Percentiles rank a stretch among this genome's conserved stretches.
Conservation (phyloP, 306 rosid genomes). For the Casuarina cunninghamiana region DNA sequence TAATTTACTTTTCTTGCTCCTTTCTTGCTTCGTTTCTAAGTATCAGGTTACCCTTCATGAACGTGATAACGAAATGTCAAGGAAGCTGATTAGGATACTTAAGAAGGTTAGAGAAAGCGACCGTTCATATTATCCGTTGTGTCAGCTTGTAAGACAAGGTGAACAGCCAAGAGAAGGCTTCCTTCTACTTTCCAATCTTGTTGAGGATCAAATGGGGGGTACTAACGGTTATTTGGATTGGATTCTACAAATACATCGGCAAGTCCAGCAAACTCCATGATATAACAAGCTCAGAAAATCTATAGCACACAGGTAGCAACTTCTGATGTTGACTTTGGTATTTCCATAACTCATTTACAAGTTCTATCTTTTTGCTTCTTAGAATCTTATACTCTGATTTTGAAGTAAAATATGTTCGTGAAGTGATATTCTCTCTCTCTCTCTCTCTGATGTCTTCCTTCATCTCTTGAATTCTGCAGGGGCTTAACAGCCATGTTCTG, state of each 20-base stretch:
- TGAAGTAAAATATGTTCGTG: background rate
- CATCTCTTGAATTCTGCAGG: conserved; percentile 24
- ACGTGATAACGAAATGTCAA: conserved; percentile 79
- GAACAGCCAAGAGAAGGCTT: conserved; percentile 95
- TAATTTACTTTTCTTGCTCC: conserved; percentile 12
- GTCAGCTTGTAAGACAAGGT: conserved; percentile 95
- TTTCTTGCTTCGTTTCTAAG: conserved; percentile 26
- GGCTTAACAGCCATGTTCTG: conserved; percentile 31
- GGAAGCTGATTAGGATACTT: conserved; percentile 63
- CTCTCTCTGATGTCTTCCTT: conserved; percentile 25
- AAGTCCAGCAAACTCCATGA: conserved; percentile 81
- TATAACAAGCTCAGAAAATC: conserved; percentile 12
- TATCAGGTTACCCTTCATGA: conserved; percentile 60
- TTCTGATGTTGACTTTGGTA: background rate
- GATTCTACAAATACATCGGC: conserved; percentile 83
- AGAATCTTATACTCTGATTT: background rate
- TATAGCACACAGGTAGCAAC: background rate
- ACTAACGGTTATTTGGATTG: conserved; percentile 82
- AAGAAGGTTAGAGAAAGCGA: conserved; percentile 67
- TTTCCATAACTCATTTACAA: background rate
- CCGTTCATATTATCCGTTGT: conserved; percentile 57
- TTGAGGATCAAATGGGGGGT: conserved; percentile 92
- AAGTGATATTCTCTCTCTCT: background rate
- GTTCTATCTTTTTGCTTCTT: background rate
- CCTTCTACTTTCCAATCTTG: conserved; percentile 78